phyloP scores from a whole-genome alignment of 1,284 basidiomycete genomes.

The Vanrija sp. region DNA sequence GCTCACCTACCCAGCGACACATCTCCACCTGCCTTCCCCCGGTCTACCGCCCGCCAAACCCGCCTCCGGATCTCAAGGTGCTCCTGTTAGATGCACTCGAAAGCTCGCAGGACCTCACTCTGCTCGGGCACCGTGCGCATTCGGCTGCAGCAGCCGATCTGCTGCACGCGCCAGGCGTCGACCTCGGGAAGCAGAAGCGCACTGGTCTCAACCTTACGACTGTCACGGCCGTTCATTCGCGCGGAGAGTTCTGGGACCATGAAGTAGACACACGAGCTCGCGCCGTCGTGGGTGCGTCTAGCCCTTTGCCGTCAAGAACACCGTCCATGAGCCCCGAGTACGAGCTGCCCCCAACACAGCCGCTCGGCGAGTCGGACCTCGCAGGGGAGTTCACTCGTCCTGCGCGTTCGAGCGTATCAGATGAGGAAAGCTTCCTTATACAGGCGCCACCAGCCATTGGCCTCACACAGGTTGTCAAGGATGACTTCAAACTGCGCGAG shows the following conservation, averaged over 20 bases:
- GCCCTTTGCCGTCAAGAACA: neutral
- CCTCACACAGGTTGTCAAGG: constrained; percentile 8
- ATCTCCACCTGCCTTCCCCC: constrained; percentile 39
- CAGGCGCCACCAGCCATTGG: constrained; percentile 15
- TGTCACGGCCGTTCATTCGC: constrained; percentile 25
- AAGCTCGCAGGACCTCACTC: constrained; percentile 5
- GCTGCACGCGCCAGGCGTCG: neutral
- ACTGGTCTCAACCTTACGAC: constrained; percentile 17
- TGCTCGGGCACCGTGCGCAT: constrained; percentile 8
- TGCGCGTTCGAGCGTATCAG: neutral
- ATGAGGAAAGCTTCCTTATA: constrained; percentile 1
- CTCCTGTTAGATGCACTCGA: constrained; percentile 28
- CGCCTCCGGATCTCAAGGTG: constrained; percentile 32
- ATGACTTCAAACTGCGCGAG: constrained; percentile 5
- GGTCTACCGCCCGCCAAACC: constrained; percentile 36
- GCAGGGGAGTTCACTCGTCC: constrained; percentile 23
- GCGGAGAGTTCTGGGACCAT: constrained; percentile 25
- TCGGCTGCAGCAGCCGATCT: constrained; percentile 3
- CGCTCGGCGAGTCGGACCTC: constrained; percentile 33
- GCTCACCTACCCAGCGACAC: constrained; percentile 27
- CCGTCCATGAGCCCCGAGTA: neutral
- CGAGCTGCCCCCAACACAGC: constrained; percentile 31
- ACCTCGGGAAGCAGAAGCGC: neutral
- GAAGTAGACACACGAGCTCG: constrained; percentile 26
- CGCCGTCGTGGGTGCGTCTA: constrained; percentile 21